Base-by-base conservation (phyloP, 2,329 filamentous ascomycete species). In the Aspergillus uvarum region DNA sequence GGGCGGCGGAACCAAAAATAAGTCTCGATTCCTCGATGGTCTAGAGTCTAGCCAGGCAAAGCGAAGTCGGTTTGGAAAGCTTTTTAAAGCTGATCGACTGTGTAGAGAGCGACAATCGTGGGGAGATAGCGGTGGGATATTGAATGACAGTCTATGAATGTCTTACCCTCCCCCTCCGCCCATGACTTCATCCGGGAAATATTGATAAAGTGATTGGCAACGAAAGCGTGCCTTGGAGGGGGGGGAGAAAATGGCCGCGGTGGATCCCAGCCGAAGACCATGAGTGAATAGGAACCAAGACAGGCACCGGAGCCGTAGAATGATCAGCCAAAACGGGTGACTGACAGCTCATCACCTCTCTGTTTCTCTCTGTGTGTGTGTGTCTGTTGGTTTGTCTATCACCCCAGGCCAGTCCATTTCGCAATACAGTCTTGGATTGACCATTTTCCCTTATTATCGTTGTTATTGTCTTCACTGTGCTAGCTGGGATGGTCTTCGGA, bases 1-100 rank as follows among this genome's bases (percentile, higher is more conserved):
- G 26, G 60, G 38, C 42, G 54, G 58, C 52, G 48, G 49, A 61
- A 58, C 61, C 61, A 63, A 61, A 61, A 63, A 61, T 61, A 58
- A 61, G 54, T 63, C 31, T 35, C 8, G 32, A 35, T 12, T 35
- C 26, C 11, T 44, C 38, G 14, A 44, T 19, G 16, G 14, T n/a
- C 14, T 44, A 44, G 49, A 60, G 61, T 61, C 61, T 61, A 61
- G 61, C 59, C 32, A n/a, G 38, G 6, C 26, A 29, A 44, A 19
- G 16, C 14, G 38, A 19, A 7, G 32, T 35, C 16, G 11, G 32
- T 35, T 35, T 35, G 32, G 26, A 29, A 35, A 35, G 32, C 32
- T 14, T 44, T 44, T 44, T 44, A 44, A 42, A 44, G 38, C 16
- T 44, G 38, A 44, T 44, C 38, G 6, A 44, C 14, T 16, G 16